Percentiles rank a stretch among this genome's conserved stretches.
These are phyloP conservation scores for Phytophthora colocasiae DNA, from an alignment of 352 stramenopile genomes.

Conservation along the genomic window DNA sequence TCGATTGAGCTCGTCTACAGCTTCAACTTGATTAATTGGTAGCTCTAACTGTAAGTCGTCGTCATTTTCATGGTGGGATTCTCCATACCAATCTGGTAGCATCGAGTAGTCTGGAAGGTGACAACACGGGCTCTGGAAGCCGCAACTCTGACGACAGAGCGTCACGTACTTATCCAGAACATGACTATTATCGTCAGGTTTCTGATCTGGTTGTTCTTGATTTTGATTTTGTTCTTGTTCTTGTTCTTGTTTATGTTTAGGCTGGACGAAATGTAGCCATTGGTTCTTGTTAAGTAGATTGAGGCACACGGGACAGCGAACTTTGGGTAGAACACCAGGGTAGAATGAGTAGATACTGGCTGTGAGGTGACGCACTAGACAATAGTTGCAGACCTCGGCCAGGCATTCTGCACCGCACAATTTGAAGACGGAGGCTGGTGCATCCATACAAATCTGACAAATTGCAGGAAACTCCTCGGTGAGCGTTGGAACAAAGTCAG, in stretches of 20 bases:
- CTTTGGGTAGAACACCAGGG: conserved; percentile 65
- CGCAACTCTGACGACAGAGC: conserved; percentile 64
- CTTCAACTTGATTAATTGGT: conserved; percentile 24
- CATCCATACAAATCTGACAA: conserved; percentile 75
- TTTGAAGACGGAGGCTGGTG: conserved; percentile 43
- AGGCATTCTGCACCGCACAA: conserved; percentile 52
- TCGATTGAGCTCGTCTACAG: conserved; percentile 28
- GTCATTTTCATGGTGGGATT: conserved; percentile 11
- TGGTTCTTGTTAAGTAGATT: conserved; percentile 57
- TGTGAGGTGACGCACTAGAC: conserved; percentile 59
- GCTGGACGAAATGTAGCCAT: conserved; percentile 49
- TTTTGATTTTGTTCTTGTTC: conserved; percentile 1
- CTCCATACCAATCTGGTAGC: conserved; percentile 31
- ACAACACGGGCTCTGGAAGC: conserved; percentile 69
- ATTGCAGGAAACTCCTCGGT: conserved; percentile 38
- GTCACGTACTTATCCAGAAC: conserved; percentile 67
- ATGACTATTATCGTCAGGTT: conserved; percentile 44
- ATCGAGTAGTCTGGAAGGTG: conserved; percentile 67
- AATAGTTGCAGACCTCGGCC: conserved; percentile 49
- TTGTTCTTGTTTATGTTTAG: conserved; percentile 15
- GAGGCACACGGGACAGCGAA: conserved; percentile 70
- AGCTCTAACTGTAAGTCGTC: conserved; percentile 15
- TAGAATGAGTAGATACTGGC: conserved; percentile 69
- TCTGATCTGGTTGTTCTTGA: conserved; percentile 7
- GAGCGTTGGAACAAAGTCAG: neutral